Percentiles rank a stretch among this genome's conserved stretches.
These are phyloP conservation scores for Botryotinia convoluta DNA, from an alignment of 2,329 filamentous ascomycete species.

Conservation along the genomic window DNA sequence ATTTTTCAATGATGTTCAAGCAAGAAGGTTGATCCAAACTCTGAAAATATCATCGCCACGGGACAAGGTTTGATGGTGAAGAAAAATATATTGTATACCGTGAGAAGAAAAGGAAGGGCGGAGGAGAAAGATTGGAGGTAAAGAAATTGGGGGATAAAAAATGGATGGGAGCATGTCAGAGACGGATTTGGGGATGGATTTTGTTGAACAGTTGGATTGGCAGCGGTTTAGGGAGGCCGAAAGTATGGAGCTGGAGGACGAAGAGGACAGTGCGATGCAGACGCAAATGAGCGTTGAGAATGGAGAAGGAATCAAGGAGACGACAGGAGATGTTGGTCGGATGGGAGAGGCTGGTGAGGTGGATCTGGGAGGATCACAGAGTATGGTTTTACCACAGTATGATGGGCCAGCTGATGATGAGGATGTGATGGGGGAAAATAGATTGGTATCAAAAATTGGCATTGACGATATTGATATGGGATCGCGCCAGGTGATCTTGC, in stretches of 20 bases:
- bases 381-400: neutral
- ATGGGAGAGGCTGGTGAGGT: neutral
- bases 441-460: neutral
- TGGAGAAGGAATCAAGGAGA: neutral
- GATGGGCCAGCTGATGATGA: neutral
- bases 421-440: neutral
- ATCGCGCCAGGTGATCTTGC: neutral
- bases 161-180: neutral
- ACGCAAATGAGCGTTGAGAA: neutral
- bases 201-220: conserved; percentile 14
- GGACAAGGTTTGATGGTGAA: neutral
- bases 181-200: conserved; percentile 1
- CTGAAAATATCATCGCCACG: neutral
- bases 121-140: neutral
- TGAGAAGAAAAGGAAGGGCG: neutral
- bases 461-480: neutral
- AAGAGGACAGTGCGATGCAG: neutral
- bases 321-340: neutral
- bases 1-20: neutral
- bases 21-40: neutral
- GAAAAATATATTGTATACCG: neutral
- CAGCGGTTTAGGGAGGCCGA: conserved; percentile 6
- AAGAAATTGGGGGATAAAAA: no score
- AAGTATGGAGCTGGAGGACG: conserved; percentile 2
- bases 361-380: no score